These are phyloP conservation scores for Epithele typhae DNA, from an alignment of 768 basidiomycete species.

Conservation along the genomic window DNA sequence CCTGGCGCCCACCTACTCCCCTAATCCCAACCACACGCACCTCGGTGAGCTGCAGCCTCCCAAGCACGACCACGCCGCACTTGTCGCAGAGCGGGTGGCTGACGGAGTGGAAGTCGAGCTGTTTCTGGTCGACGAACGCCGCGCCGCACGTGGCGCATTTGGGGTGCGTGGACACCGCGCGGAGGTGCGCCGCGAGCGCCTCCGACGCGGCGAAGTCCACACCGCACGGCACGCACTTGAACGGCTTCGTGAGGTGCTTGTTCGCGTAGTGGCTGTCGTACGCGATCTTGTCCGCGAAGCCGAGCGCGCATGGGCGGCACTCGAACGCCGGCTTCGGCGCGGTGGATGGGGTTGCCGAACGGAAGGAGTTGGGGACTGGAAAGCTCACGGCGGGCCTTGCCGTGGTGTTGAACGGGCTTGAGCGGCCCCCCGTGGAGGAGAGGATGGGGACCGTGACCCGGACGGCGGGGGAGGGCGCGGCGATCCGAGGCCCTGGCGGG, in stretches of 20 bases:
- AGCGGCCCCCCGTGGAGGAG: not conserved
- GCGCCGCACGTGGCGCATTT: conserved; percentile 9
- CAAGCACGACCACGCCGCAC: conserved; percentile 1
- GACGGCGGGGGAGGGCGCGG: not conserved
- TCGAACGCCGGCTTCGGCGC: not conserved
- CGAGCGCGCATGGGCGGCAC: conserved; percentile 1
- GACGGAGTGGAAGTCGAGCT: conserved; percentile 1
- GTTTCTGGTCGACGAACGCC: conserved; percentile 6
- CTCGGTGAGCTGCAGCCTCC: conserved; percentile 2
- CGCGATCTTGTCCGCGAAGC: not conserved
- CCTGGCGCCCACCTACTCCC: not conserved
- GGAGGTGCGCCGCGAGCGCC: conserved; percentile 6
- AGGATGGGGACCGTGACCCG: not conserved
- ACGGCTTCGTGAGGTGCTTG: conserved; percentile 1
- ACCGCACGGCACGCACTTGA: conserved; percentile 7
- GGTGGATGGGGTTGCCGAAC: not conserved
- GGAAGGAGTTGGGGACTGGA: not conserved
- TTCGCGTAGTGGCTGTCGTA: not conserved
- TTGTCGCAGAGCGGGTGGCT: conserved; percentile 7
- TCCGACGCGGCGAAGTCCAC: conserved; percentile 11
- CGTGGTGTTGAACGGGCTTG: not conserved
- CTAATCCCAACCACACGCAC: not conserved
- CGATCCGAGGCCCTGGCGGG: not conserved
- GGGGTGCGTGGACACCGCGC: conserved; percentile 5
- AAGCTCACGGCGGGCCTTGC: not conserved